phyloP scores from a whole-genome alignment of 352 stramenopile species.

The Phytophthora hybrid region DNA sequence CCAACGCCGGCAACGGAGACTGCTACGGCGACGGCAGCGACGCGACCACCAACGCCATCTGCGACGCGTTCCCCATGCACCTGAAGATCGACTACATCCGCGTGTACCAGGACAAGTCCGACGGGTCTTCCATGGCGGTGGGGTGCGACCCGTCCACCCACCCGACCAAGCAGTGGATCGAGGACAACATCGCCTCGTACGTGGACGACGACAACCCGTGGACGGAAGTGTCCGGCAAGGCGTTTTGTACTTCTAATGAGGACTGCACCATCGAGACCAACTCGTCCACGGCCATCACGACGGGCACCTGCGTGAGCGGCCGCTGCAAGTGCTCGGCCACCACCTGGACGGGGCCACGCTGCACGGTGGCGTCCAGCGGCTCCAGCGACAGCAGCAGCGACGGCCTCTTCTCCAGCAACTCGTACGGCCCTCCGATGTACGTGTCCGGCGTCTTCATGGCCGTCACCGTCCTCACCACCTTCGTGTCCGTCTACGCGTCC shows the following conservation, averaged over 20 bases:
- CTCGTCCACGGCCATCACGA: constrained; percentile 24
- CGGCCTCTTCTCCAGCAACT: not conserved
- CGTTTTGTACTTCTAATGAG: constrained; percentile 51
- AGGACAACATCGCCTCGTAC: constrained; percentile 49
- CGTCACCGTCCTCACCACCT: not conserved
- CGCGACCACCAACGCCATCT: constrained; percentile 48
- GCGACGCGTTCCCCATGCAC: constrained; percentile 65
- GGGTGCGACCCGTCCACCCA: constrained; percentile 43
- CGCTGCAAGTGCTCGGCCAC: constrained; percentile 42
- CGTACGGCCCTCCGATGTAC: not conserved
- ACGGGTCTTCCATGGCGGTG: constrained; percentile 47
- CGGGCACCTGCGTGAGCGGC: constrained; percentile 38
- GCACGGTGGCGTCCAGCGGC: constrained; percentile 22
- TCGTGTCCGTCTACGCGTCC: too few relatives aligned
- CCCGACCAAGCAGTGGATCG: constrained; percentile 34
- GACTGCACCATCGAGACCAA: constrained; percentile 57
- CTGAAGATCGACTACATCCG: constrained; percentile 83
- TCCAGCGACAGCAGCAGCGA: constrained; percentile 10
- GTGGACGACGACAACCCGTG: constrained; percentile 55
- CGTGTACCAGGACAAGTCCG: constrained; percentile 55
- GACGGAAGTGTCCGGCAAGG: constrained; percentile 55
- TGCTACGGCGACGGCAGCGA: constrained; percentile 52
- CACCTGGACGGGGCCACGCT: constrained; percentile 50
- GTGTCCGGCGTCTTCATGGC: constrained; percentile 1
- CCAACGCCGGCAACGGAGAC: constrained; percentile 50